These are phyloP conservation scores for Lathyrus oleraceus DNA, from an alignment of 306 rosid genomes.

Conservation along the genomic window DNA sequence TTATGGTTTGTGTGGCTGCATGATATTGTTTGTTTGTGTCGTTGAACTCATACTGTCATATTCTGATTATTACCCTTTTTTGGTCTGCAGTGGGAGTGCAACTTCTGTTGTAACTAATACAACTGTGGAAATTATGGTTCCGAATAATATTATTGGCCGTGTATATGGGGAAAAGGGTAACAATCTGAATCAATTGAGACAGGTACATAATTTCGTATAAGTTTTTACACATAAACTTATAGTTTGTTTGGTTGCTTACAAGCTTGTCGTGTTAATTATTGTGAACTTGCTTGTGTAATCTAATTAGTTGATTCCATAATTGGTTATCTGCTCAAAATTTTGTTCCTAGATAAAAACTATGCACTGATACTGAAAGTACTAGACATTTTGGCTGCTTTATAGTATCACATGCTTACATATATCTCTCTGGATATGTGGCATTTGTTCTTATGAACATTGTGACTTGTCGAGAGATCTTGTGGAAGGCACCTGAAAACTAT, in stretches of 20 bases:
- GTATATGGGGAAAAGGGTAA: constrained; percentile 80
- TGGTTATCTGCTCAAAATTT: constrained; percentile 10
- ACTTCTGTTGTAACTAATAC: constrained; percentile 76
- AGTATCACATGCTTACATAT: background rate
- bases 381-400: constrained; percentile 8
- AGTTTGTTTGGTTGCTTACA: constrained; percentile 17
- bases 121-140: constrained; percentile 78
- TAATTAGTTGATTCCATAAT: constrained; percentile 17
- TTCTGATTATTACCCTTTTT: constrained; percentile 29
- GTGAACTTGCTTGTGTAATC: constrained; percentile 5
- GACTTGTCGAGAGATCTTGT: constrained; percentile 4
- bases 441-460: constrained; percentile 16
- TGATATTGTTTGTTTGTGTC: constrained; percentile 10
- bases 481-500: background rate
- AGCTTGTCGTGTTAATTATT: background rate
- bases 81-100: constrained; percentile 68
- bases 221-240: background rate
- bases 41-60: background rate
- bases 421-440: constrained; percentile 11
- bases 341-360: constrained; percentile 18
- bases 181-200: constrained; percentile 77
- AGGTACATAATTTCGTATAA: constrained; percentile 48
- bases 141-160: constrained; percentile 63
- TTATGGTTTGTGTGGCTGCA: constrained; percentile 15
- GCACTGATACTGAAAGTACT: constrained; percentile 22